phyloP scores from a whole-genome alignment of 805 yeast genomes.

The Lipomyces chichibuensis region DNA sequence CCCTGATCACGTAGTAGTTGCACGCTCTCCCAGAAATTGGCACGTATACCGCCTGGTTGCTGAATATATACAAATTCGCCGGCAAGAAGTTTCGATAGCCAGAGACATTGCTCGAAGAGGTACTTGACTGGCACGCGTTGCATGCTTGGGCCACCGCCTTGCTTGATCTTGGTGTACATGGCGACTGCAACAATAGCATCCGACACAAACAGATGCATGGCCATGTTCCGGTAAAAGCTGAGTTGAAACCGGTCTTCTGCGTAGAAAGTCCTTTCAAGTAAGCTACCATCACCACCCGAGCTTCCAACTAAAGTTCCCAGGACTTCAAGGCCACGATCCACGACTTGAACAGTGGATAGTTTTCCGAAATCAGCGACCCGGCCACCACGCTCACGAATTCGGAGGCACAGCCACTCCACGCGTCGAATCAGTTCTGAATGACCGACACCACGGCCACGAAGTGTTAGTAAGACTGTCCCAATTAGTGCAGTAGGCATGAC shows the following conservation, averaged over 20 bases:
- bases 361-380: constrained; percentile 46
- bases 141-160: constrained; percentile 36
- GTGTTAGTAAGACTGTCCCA: constrained; percentile 51
- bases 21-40: constrained; percentile 43
- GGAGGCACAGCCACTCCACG: constrained; percentile 45
- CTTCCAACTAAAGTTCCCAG: constrained; percentile 46
- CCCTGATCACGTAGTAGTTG: constrained; percentile 40
- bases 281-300: constrained; percentile 35
- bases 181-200: constrained; percentile 54
- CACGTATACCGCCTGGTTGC: constrained; percentile 44
- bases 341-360: constrained; percentile 42
- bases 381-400: constrained; percentile 46
- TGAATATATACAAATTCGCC: constrained; percentile 48
- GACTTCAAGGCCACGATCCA: constrained; percentile 47
- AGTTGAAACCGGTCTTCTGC: constrained; percentile 59
- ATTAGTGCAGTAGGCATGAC: constrained; percentile 59
- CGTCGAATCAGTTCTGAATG: constrained; percentile 43
- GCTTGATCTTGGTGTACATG: constrained; percentile 43
- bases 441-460: constrained; percentile 48
- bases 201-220: constrained; percentile 57
- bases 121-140: constrained; percentile 39
- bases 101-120: constrained; percentile 42
- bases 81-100: constrained; percentile 46
- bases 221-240: constrained; percentile 60
- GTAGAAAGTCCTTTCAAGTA: constrained; percentile 47